phyloP scores from a whole-genome alignment of 176 grass and related monocot genomes.

The Chrysopogon serrulatus region DNA sequence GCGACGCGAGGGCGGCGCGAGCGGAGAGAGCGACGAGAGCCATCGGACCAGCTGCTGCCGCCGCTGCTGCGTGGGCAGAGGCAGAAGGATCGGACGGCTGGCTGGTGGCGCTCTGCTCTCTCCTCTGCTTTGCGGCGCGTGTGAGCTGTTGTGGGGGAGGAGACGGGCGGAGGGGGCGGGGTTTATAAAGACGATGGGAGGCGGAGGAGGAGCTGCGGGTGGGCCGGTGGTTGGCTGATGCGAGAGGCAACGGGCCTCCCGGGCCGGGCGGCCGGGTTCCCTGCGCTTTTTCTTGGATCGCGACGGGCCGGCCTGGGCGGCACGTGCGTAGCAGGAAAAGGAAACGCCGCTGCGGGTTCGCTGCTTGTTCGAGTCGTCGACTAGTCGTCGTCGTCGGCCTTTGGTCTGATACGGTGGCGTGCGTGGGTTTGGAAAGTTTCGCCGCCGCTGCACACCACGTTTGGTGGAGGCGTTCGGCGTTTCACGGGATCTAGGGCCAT shows the following conservation, averaged over 20 bases:
- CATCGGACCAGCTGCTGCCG: conserved; percentile 37
- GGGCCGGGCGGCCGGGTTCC: no score
- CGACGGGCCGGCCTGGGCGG: not conserved
- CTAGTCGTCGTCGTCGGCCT: not conserved
- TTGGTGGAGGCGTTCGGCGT: not conserved
- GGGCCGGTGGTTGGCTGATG: not conserved
- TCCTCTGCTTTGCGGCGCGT: not conserved
- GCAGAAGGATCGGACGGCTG: not conserved
- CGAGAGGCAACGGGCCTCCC: no score
- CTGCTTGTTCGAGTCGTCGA: not conserved
- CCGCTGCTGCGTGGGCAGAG: no score
- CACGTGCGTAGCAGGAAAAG: not conserved
- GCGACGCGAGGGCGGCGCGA: conserved; percentile 20
- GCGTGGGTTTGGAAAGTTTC: not conserved
- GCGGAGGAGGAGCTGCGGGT: not conserved
- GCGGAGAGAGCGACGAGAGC: conserved; percentile 42
- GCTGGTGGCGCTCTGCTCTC: conserved; percentile 12
- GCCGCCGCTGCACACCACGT: not conserved
- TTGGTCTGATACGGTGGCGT: not conserved
- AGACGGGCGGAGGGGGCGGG: not conserved
- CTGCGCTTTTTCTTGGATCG: not conserved
- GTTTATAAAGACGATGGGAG: conserved; percentile 2
- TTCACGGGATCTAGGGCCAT: not conserved
- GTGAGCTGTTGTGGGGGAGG: not conserved
- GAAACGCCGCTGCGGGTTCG: conserved; percentile 6